phyloP scores from a whole-genome alignment of 1,284 basidiomycete species.

The Ganoderma resinaceum region DNA sequence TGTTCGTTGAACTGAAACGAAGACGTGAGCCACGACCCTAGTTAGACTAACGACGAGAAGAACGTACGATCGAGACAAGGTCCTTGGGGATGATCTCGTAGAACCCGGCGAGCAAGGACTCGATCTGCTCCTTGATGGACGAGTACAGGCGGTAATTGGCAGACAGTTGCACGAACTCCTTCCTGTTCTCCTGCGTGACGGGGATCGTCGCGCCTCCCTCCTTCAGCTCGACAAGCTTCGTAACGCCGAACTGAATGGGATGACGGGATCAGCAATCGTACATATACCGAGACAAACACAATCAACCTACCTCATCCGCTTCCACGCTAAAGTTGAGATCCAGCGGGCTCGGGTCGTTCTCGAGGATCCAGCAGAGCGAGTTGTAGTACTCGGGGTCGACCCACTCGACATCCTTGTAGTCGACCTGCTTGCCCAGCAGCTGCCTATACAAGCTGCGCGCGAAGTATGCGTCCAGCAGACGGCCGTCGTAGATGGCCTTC shows the following conservation, averaged over 20 bases:
- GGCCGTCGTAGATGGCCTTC: constrained; percentile 94
- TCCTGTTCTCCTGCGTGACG: constrained; percentile 96
- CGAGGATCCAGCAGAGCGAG: constrained; percentile 89
- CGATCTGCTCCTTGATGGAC: constrained; percentile 97
- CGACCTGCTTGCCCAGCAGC: constrained; percentile 89
- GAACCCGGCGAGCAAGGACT: constrained; percentile 90
- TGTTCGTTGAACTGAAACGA: constrained; percentile 89
- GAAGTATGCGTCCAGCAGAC: constrained; percentile 98
- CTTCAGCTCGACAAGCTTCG: constrained; percentile 87
- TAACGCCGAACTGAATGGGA: constrained; percentile 79
- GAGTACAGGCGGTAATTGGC: constrained; percentile 93
- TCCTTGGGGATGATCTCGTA: constrained; percentile 96
- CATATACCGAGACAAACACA: constrained; percentile 11
- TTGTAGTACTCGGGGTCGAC: constrained; percentile 98
- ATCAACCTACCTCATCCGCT: constrained; percentile 79
- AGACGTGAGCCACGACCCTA: constrained; percentile 41
- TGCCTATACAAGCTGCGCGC: constrained; percentile 95
- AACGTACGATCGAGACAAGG: constrained; percentile 76
- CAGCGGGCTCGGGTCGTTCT: constrained; percentile 86
- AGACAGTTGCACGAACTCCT: constrained; percentile 94
- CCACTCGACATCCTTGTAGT: constrained; percentile 94
- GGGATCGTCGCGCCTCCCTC: constrained; percentile 81
- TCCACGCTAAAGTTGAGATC: constrained; percentile 93
- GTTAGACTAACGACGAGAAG: background rate
- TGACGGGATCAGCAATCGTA: background rate